phyloP scores from a whole-genome alignment of 176 grass and related monocot species.

The Oropetium thomaeum region DNA sequence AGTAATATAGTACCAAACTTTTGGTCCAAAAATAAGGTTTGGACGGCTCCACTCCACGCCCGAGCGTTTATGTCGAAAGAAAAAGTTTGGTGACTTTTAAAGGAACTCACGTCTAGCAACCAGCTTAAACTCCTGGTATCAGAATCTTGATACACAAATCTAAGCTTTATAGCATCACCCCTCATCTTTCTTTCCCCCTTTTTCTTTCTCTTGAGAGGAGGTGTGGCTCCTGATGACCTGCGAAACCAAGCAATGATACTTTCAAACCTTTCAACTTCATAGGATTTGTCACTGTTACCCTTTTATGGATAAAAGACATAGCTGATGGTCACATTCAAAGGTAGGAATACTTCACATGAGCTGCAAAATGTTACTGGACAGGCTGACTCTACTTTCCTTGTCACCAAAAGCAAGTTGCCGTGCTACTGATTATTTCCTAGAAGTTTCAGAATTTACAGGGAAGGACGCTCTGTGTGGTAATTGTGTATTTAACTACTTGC shows the following conservation, averaged over 20 bases:
- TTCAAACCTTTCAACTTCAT: conserved; percentile 7
- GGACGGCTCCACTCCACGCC: too few species aligned
- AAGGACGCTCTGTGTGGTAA: neutral
- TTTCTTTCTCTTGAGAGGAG: neutral
- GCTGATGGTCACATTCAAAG: conserved; percentile 16
- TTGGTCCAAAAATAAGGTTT: neutral
- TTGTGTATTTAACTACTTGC: neutral
- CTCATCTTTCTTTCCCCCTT: neutral
- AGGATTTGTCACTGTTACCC: conserved; percentile 13
- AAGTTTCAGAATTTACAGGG: neutral
- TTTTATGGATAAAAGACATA: conserved; percentile 18
- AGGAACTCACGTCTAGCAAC: neutral
- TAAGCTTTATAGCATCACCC: conserved; percentile 1
- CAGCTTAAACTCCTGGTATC: neutral
- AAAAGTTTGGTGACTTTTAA: neutral
- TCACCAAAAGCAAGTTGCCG: conserved; percentile 16
- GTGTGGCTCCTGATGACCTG: neutral
- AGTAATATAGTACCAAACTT: neutral
- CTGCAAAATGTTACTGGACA: conserved; percentile 9
- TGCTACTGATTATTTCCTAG: neutral
- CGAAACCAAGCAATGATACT: conserved; percentile 8
- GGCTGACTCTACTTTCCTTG: conserved; percentile 8
- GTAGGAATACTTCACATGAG: conserved; percentile 14
- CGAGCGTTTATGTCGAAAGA: too few species aligned
- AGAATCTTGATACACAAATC: neutral